phyloP scores from a whole-genome alignment of 78 protist species.

The Paulinella micropora region DNA sequence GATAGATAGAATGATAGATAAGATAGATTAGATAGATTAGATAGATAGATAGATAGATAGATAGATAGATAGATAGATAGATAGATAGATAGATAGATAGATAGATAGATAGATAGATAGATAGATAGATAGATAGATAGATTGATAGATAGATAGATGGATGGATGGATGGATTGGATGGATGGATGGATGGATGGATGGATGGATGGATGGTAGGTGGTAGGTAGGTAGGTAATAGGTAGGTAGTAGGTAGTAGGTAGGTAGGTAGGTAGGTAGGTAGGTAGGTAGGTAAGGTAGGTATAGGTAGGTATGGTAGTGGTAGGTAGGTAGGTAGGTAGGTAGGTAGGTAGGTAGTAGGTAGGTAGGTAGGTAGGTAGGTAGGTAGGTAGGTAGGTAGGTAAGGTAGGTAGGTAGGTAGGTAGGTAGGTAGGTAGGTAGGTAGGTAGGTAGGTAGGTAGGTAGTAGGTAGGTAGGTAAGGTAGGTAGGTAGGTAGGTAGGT shows the following conservation, averaged over 20 bases:
- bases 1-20: background rate
- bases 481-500: background rate
- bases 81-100: background rate
- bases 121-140: constrained; percentile 30
- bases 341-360: background rate
- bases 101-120: no score
- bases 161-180: background rate
- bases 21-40: background rate
- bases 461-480: background rate
- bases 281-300: background rate
- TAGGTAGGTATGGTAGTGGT: background rate
- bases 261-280: constrained; percentile 18
- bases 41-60: background rate
- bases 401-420: background rate
- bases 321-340: background rate
- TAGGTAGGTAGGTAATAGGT: background rate
- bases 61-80: background rate
- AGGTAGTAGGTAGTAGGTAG: background rate
- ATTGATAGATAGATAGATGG: background rate
- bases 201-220: background rate
- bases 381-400: background rate
- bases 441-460: background rate
- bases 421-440: constrained; percentile 29
- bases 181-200: background rate
- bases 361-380: background rate